Conservation (phyloP, 352 stramenopile genomes). For the Blastocystis sp. region DNA sequence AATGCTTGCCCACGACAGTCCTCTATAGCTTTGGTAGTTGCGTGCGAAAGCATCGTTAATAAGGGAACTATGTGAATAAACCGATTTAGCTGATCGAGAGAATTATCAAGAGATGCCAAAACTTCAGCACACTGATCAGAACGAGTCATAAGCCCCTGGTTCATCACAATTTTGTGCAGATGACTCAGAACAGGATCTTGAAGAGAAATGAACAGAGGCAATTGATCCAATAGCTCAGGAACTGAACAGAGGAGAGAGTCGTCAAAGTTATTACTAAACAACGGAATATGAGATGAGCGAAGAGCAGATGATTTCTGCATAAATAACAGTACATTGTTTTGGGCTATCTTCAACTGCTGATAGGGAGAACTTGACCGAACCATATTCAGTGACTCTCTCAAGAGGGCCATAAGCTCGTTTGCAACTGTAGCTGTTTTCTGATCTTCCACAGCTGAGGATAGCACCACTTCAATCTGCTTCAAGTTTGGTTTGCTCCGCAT, state of each 20-base stretch:
- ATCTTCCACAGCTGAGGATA: neutral
- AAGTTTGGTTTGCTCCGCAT: constrained; percentile 1
- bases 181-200: neutral
- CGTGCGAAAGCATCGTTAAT: neutral
- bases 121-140: neutral
- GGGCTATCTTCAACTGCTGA: neutral
- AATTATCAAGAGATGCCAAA: neutral
- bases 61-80: neutral
- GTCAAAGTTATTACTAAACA: constrained; percentile 59
- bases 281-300: neutral
- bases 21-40: neutral
- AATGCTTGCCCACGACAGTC: neutral
- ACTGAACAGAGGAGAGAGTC: neutral
- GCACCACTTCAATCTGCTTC: neutral
- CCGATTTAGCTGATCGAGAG: neutral
- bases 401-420: neutral
- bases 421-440: neutral
- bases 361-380: neutral
- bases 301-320: neutral
- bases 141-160: neutral
- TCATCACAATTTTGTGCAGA: neutral
- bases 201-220: neutral
- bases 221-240: neutral
- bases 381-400: neutral
- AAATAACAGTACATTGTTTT: neutral